Evolutionary conservation across 2,329 filamentous ascomycete species (phyloP).

Genomic region (Fusarium sp.): DNA sequence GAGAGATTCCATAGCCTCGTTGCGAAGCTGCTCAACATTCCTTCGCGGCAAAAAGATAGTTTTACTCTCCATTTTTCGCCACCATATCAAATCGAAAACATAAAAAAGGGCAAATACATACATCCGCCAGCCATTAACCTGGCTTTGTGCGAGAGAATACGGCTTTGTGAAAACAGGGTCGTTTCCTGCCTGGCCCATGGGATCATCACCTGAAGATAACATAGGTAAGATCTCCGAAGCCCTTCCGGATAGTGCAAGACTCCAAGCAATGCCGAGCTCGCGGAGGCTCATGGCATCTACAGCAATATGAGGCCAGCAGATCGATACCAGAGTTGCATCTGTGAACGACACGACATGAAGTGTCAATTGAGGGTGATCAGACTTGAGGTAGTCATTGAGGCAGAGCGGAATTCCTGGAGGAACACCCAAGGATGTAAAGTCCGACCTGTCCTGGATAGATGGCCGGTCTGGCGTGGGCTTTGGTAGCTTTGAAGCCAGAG

Average conservation of each 20-base stretch:
- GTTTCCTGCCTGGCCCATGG: constrained; percentile 16
- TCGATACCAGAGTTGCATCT: constrained; percentile 24
- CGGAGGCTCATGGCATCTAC: constrained; percentile 16
- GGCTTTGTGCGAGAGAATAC: neutral
- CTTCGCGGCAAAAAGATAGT: constrained; percentile 4
- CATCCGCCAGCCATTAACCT: constrained; percentile 5
- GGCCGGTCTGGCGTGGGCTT: constrained; percentile 21
- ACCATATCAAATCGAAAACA: constrained; percentile 1
- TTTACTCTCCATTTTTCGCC: constrained; percentile 13
- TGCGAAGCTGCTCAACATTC: neutral
- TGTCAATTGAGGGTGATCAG: constrained; percentile 20
- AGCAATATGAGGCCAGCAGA: constrained; percentile 25
- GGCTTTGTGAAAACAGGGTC: constrained; percentile 2
- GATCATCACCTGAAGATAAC: constrained; percentile 9
- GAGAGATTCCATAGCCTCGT: neutral
- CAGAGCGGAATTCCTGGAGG: neutral
- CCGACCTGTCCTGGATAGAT: neutral
- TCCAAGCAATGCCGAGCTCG: constrained; percentile 17
- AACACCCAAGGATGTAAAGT: neutral
- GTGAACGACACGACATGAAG: constrained; percentile 23
- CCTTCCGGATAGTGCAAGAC: constrained; percentile 11
- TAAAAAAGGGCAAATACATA: constrained; percentile 9
- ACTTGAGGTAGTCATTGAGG: constrained; percentile 15
- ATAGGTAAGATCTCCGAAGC: constrained; percentile 1
- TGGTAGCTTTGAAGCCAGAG: constrained; percentile 56